Conservation (phyloP, 192 early-diverging fungal genomes). For the Entrophospora sp. region DNA sequence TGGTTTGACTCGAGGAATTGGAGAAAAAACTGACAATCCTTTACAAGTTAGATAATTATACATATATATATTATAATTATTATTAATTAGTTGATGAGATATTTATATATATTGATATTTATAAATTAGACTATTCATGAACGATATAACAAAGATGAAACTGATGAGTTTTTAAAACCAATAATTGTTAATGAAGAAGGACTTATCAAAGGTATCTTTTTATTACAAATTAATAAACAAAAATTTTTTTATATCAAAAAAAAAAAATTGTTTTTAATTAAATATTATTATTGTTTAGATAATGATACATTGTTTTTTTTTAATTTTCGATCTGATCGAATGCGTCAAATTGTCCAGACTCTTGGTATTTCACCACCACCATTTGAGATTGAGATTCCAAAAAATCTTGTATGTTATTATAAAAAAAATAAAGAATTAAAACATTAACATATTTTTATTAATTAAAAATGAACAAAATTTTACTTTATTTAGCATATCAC, state of each 20-base stretch:
- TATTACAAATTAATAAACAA: too few species aligned
- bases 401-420: conserved; percentile 50
- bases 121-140: conserved; percentile 62
- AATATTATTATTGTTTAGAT: conserved; percentile 33
- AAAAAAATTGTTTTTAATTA: too few species aligned
- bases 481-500: conserved; percentile 56
- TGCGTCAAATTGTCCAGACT: conserved; percentile 85
- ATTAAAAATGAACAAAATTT: too few species aligned
- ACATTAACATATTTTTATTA: too few species aligned
- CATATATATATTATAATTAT: too few species aligned
- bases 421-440: too few species aligned
- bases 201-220: conserved; percentile 41
- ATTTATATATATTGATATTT: neutral
- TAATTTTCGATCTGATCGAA: conserved; percentile 97
- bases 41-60: conserved; percentile 33
- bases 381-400: conserved; percentile 73
- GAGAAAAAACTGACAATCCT: conserved; percentile 62
- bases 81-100: neutral
- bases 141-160: conserved; percentile 80
- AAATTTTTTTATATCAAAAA: too few species aligned
- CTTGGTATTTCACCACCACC: conserved; percentile 81
- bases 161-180: conserved; percentile 99
- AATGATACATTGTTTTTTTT: conserved; percentile 94
- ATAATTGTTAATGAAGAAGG: conserved; percentile 81
- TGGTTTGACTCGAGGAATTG: conserved; percentile 65